These are phyloP conservation scores for Puya raimondii DNA, from an alignment of 176 grass and related monocot genomes.

Conservation along the genomic window DNA sequence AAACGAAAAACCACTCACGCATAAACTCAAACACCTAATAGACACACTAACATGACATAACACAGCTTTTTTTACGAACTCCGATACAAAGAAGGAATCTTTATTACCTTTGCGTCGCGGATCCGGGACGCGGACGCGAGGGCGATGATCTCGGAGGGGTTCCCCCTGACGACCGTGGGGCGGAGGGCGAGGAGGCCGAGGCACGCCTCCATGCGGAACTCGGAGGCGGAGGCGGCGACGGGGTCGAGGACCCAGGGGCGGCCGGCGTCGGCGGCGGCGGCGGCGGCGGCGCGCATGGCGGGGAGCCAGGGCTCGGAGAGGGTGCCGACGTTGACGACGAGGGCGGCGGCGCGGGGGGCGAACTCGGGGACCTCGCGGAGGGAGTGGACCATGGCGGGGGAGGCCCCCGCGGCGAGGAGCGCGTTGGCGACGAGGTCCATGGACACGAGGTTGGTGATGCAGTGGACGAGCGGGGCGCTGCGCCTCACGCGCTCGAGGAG, in stretches of 20 bases:
- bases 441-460: conserved; percentile 90
- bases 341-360: conserved; percentile 48
- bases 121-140: conserved; percentile 38
- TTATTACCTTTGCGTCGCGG: conserved; percentile 42
- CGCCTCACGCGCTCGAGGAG: conserved; percentile 46
- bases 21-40: too few species aligned
- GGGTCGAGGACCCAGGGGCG: conserved; percentile 86
- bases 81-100: not conserved
- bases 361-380: conserved; percentile 70
- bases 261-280: conserved; percentile 19
- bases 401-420: conserved; percentile 64
- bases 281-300: conserved; percentile 53
- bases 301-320: conserved; percentile 71
- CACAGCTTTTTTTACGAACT: not conserved
- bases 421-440: conserved; percentile 81
- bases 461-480: conserved; percentile 64
- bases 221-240: conserved; percentile 54
- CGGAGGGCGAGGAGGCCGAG: conserved; percentile 43
- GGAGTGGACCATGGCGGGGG: conserved; percentile 76
- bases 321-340: conserved; percentile 79
- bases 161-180: conserved; percentile 70
- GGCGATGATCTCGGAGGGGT: conserved; percentile 78
- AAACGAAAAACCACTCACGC: too few species aligned
- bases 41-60: not conserved
- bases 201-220: conserved; percentile 70